A percentile compares a stretch with the other conserved stretches of the same genome.
Conservation (phyloP, 2,329 filamentous ascomycete genomes). For the Mycosphaerelloides madeirae region DNA sequence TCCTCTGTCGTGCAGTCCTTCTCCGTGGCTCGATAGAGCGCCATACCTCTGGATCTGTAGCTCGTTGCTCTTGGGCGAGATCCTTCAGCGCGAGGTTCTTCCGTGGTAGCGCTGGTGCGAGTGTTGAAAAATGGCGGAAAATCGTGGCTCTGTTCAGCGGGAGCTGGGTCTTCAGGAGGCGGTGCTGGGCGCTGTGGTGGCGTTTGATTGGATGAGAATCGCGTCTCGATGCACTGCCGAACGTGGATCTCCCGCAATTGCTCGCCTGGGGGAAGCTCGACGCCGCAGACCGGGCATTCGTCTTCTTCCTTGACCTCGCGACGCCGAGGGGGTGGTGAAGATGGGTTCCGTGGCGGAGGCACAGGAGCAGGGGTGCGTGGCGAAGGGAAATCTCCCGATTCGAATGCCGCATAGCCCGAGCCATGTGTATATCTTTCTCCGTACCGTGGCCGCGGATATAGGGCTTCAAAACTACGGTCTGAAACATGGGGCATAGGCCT, state of each 20-base stretch:
- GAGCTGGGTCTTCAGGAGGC: constrained; percentile 9
- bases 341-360: too few species aligned
- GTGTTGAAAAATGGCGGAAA: too few species aligned
- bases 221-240: constrained; percentile 29
- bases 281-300: constrained; percentile 72
- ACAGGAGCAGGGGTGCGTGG: too few species aligned
- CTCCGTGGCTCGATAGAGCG: constrained; percentile 55
- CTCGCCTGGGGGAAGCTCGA: constrained; percentile 59
- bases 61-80: constrained; percentile 22
- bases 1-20: constrained; percentile 57
- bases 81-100: constrained; percentile 5
- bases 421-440: too few species aligned
- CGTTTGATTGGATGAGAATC: constrained; percentile 19
- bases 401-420: too few species aligned
- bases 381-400: too few species aligned
- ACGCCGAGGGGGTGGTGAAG: constrained; percentile 8
- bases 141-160: too few species aligned
- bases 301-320: constrained; percentile 59
- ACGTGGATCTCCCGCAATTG: constrained; percentile 42
- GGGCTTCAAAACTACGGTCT: too few species aligned
- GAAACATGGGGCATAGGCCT: too few species aligned
- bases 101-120: too few species aligned
- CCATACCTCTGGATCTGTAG: constrained; percentile 40
- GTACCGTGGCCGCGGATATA: too few species aligned
- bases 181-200: constrained; percentile 8